phyloP scores from a whole-genome alignment of 371 early-diverging fungal genomes.

The Mucor mucedo region DNA sequence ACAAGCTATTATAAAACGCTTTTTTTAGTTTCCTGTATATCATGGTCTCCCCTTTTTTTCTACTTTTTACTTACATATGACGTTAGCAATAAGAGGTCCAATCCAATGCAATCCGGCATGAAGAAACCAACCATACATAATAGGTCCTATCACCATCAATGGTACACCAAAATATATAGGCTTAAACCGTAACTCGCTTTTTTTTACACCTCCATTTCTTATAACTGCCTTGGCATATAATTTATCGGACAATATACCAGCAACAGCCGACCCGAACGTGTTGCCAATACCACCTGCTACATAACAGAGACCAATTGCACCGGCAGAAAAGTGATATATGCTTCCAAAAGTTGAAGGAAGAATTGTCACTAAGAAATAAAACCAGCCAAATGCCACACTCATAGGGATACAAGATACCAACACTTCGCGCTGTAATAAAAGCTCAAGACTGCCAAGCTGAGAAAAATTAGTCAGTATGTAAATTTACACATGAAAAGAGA shows the following conservation, averaged over 20 bases:
- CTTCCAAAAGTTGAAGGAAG: constrained; percentile 44
- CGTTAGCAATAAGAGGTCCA: constrained; percentile 21
- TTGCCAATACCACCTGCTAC: constrained; percentile 59
- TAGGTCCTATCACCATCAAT: constrained; percentile 26
- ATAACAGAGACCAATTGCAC: constrained; percentile 53
- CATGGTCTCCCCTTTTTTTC: neutral
- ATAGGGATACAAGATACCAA: constrained; percentile 30
- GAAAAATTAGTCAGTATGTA: neutral
- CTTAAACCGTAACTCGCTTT: constrained; percentile 29
- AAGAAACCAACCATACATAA: constrained; percentile 49
- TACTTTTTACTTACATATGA: constrained; percentile 28
- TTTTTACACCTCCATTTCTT: constrained; percentile 20
- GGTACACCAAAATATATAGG: constrained; percentile 36
- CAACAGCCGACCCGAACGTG: constrained; percentile 42
- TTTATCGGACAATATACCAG: constrained; percentile 43
- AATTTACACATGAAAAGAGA: no score
- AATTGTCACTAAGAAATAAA: constrained; percentile 51
- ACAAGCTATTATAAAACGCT: constrained; percentile 13
- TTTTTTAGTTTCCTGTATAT: neutral
- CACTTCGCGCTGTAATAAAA: constrained; percentile 31
- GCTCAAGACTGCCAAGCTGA: constrained; percentile 35
- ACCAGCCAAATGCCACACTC: constrained; percentile 33
- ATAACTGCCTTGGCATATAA: constrained; percentile 26
- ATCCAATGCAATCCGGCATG: constrained; percentile 32
- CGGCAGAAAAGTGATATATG: constrained; percentile 51